phyloP scores from a whole-genome alignment of 75 land plant genomes.

The Sequoiadendron giganteum region DNA sequence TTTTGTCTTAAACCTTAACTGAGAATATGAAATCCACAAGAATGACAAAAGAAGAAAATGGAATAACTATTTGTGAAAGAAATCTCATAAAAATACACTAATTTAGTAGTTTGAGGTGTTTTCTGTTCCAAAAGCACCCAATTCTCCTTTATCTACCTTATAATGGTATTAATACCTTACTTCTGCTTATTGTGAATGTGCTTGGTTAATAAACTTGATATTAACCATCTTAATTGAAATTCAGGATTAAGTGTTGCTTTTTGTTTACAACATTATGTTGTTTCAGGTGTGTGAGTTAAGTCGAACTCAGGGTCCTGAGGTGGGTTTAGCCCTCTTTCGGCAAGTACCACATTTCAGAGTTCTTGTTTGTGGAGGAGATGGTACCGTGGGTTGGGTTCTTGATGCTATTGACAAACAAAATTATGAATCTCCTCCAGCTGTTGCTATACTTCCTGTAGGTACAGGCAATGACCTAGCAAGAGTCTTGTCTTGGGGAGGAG shows the following conservation, averaged over 20 bases:
- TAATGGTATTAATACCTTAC: background rate
- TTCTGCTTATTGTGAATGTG: background rate
- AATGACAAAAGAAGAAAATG: background rate
- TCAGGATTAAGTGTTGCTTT: background rate
- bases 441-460: conserved; percentile 92
- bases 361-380: conserved; percentile 97
- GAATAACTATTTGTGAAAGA: background rate
- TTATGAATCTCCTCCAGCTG: conserved; percentile 92
- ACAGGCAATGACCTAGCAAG: conserved; percentile 95
- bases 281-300: conserved; percentile 80
- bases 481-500: conserved; percentile 89
- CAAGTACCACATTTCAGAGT: conserved; percentile 76
- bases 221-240: background rate
- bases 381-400: conserved; percentile 94
- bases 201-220: background rate
- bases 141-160: background rate
- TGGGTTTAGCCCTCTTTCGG: conserved; percentile 64
- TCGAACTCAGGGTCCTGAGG: conserved; percentile 69
- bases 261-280: background rate
- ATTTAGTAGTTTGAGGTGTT: background rate
- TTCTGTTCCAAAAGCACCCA: background rate
- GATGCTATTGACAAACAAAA: conserved; percentile 85
- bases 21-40: background rate
- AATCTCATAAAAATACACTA: background rate
- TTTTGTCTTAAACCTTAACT: background rate